Conservation (phyloP, 2,329 filamentous ascomycete species). For the Colletotrichum abscissum region DNA sequence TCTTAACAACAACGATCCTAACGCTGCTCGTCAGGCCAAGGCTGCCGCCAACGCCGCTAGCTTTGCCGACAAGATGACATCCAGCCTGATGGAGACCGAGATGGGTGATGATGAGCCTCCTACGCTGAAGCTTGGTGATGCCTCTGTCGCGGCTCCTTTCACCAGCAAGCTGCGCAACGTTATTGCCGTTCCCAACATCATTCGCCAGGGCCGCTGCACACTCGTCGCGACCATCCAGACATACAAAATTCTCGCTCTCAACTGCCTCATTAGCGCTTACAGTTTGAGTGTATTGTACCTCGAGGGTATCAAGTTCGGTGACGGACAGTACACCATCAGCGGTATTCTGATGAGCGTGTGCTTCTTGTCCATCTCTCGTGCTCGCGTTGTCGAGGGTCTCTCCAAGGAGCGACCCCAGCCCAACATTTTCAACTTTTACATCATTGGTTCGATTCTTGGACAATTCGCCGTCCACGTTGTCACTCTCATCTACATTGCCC, state of each 20-base stretch:
- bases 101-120: conserved; percentile 91
- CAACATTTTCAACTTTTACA: conserved; percentile 99
- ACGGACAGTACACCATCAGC: conserved; percentile 97
- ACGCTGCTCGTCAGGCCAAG: conserved; percentile 70
- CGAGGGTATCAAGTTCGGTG: conserved; percentile 98
- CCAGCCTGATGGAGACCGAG: conserved; percentile 90
- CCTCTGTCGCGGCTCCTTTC: conserved; percentile 96
- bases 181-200: conserved; percentile 96
- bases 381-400: conserved; percentile 92
- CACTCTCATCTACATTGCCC: conserved; percentile 93
- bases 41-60: conserved; percentile 78
- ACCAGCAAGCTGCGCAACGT: conserved; percentile 98
- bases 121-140: conserved; percentile 95
- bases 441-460: conserved; percentile 95
- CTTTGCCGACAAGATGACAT: conserved; percentile 87
- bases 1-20: conserved; percentile 61
- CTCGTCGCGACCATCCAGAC: conserved; percentile 99
- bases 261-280: conserved; percentile 98
- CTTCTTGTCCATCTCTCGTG: conserved; percentile 98
- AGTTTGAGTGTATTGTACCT: conserved; percentile 95
- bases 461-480: conserved; percentile 97
- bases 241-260: conserved; percentile 99
- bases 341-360: conserved; percentile 99
- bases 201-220: conserved; percentile 96
- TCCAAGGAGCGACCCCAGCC: conserved; percentile 98